These are phyloP conservation scores for Stachybotrys chlorohalonatus DNA, from an alignment of 2,329 filamentous ascomycete species.

Conservation along the genomic window DNA sequence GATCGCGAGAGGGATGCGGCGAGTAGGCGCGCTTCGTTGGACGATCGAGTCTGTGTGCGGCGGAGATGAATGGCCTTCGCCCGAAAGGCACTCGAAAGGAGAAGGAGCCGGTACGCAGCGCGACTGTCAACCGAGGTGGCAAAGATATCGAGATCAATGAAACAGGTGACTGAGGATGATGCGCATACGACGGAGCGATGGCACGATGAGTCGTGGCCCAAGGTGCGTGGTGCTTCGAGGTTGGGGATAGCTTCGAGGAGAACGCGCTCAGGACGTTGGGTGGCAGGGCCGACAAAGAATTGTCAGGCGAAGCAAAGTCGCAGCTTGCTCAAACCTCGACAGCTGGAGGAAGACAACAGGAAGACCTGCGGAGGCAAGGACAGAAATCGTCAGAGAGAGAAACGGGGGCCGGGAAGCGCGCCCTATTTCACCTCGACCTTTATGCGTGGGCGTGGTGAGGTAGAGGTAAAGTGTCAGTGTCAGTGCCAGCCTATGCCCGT, in stretches of 20 bases:
- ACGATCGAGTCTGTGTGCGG: conserved; percentile 8
- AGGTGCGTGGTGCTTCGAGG: background rate
- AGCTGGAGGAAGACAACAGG: too few relatives aligned
- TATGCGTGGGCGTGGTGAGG: conserved; percentile 5
- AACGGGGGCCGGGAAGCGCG: conserved; percentile 10
- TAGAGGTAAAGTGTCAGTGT: conserved; percentile 12
- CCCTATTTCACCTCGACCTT: conserved; percentile 18
- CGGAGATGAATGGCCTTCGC: conserved; percentile 4
- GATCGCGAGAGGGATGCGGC: conserved; percentile 8
- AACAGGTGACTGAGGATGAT: conserved; percentile 3
- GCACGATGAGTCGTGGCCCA: conserved; percentile 3
- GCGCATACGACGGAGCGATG: conserved; percentile 2
- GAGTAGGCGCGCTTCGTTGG: background rate
- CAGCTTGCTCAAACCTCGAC: background rate
- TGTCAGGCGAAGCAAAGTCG: background rate
- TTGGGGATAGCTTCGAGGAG: background rate
- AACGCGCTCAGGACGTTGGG: background rate
- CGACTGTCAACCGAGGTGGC: too few relatives aligned
- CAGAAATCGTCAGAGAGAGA: conserved; percentile 15
- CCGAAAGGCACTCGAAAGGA: background rate
- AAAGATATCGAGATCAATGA: background rate
- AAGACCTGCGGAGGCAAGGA: conserved; percentile 13
- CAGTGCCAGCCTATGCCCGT: background rate
- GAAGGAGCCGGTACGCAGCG: background rate
- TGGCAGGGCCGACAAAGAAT: background rate